Percentiles rank a stretch among this genome's conserved stretches.
Conservation (phyloP, 2,329 filamentous ascomycete genomes). For the Neonectria faginata region DNA sequence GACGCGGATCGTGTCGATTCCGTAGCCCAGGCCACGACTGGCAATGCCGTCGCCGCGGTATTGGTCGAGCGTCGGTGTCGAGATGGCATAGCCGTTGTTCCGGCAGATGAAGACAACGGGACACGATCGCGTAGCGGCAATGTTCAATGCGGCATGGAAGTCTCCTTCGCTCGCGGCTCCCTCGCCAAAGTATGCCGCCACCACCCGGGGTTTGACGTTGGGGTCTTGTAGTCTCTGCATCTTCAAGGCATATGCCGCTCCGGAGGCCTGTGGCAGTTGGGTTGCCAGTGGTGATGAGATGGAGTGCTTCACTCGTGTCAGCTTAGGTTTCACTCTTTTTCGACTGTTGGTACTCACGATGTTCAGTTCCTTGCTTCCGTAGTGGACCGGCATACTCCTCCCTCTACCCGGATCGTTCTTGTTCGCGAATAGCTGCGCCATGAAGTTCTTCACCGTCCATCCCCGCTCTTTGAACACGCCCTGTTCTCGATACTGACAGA, state of each 20-base stretch:
- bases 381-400: constrained; percentile 98
- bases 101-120: constrained; percentile 91
- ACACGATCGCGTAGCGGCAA: constrained; percentile 88
- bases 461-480: constrained; percentile 92
- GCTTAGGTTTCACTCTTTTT: background rate
- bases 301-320: constrained; percentile 70
- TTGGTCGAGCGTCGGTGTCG: constrained; percentile 88
- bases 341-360: constrained; percentile 68
- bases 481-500: constrained; percentile 94
- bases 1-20: constrained; percentile 92
- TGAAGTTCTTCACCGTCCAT: constrained; percentile 88
- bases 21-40: constrained; percentile 86
- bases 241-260: constrained; percentile 89
- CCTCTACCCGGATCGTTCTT: constrained; percentile 81
- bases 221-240: constrained; percentile 81
- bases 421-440: constrained; percentile 95
- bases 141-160: constrained; percentile 91
- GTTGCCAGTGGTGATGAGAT: constrained; percentile 87
- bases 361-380: constrained; percentile 85
- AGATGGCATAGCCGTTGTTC: constrained; percentile 94
- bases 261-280: constrained; percentile 88
- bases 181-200: constrained; percentile 89
- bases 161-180: constrained; percentile 91
- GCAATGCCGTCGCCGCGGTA: constrained; percentile 94
- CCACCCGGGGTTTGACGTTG: constrained; percentile 74